Evolutionary conservation across 2,329 filamentous ascomycete species (phyloP), one percentile per base, ranked within the genome.

Genomic region (Aspergillus eucalypticola): DNA sequence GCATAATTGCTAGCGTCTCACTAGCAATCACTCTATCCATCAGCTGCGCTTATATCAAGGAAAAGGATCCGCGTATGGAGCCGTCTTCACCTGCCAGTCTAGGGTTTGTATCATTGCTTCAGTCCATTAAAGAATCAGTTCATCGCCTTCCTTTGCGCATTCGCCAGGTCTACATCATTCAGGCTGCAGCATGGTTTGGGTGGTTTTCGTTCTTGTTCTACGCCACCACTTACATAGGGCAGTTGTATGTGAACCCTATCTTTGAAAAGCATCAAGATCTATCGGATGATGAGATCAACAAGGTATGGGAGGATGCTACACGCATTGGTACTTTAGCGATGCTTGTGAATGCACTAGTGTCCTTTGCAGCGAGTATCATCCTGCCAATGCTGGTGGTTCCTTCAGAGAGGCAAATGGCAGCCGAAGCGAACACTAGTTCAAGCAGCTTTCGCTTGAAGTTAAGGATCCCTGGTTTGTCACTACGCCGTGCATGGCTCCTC

Each of bases 181-280:
- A 94, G 72, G 87, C 93, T 67, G 92, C 88, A 62, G 91, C 91
- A 5, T 97, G 93, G 92, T 88, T 96, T 57, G 93, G 92, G 54
- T 96, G 93, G 86, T 97, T 96, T 70, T 92, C 92, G 1, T 92
- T 96, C 75, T 83, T 97, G 3, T 96, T 96, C 78, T 96, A 96
- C 79, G 92, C 91, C 5, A 96, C 92, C 1, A 95, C 91, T 17
- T 97, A 95, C 75, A 89, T 97, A 67, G 92, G 90, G 63, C 91
- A 96, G 72, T 90, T 97, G 57, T 96, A 96, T 68, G 90, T 91
- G 15, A 89, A 96, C 71, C 91, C 91, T 0, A 90, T 84, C 67
- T 87, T 96, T 54, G 82, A 87, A 64, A 80, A 84, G 54, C 90
- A 96, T 66, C 92, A 91, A 0, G 78, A 94, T 73, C 89, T 96